Percentiles rank a stretch among this genome's conserved stretches.
phyloP scores from a whole-genome alignment of 495 filamentous ascomycete genomes.

The Aspergillus cristatus region DNA sequence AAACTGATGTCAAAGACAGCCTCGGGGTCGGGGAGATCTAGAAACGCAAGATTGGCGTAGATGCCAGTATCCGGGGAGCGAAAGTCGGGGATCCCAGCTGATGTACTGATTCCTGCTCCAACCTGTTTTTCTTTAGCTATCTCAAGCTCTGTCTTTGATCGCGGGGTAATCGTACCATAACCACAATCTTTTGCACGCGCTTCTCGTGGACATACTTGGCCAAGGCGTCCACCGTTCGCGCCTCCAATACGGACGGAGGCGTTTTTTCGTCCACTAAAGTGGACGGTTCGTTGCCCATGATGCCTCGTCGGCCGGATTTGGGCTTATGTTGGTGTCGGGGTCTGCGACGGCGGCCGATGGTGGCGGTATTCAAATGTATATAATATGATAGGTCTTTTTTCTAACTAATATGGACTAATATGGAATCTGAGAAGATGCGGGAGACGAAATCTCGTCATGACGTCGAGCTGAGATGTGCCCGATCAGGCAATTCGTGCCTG shows the following conservation, averaged over 20 bases:
- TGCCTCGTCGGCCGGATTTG: conserved; percentile 15
- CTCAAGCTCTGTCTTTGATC: too few species aligned
- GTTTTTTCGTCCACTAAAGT: conserved; percentile 52
- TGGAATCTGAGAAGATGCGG: background rate
- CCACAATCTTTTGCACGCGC: conserved; percentile 58
- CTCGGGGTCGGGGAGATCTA: conserved; percentile 76
- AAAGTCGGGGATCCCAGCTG: conserved; percentile 85
- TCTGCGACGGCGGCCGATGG: conserved; percentile 29
- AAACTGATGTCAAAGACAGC: conserved; percentile 74
- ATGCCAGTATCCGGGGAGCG: conserved; percentile 76
- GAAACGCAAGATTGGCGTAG: conserved; percentile 77
- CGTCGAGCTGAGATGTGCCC: background rate
- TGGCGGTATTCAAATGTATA: conserved; percentile 6
- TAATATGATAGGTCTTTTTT: conserved; percentile 4
- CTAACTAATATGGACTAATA: too few species aligned
- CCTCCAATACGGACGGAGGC: conserved; percentile 53
- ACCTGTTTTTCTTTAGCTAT: conserved; percentile 20
- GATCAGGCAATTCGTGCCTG: background rate
- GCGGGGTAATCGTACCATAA: conserved; percentile 53
- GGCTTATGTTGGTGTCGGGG: conserved; percentile 16
- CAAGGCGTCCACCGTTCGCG: conserved; percentile 59
- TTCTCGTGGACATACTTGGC: conserved; percentile 67
- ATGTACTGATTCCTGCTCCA: conserved; percentile 57
- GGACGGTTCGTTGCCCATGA: conserved; percentile 67
- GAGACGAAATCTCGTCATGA: background rate